Percentiles rank a stretch among this genome's conserved stretches.
These are phyloP conservation scores for Sporobolomyces phaffii DNA, from an alignment of 768 basidiomycete species.

Conservation along the genomic window DNA sequence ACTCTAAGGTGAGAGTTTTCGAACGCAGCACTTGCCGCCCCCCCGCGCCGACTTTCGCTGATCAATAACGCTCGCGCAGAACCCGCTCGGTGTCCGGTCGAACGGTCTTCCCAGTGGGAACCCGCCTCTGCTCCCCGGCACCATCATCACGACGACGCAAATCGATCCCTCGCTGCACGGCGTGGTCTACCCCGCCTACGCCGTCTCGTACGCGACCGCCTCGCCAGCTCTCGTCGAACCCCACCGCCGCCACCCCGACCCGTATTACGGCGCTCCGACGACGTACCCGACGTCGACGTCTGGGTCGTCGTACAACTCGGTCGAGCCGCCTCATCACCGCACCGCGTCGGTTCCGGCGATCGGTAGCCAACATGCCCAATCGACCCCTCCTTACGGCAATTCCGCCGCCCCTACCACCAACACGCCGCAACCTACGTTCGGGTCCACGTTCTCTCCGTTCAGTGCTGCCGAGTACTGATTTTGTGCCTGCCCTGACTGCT, in stretches of 20 bases:
- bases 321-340: conserved; percentile 1
- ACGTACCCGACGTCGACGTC: not conserved
- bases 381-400: not conserved
- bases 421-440: not conserved
- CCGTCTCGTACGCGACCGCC: not conserved
- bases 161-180: not conserved
- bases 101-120: conserved; percentile 22
- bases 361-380: not conserved
- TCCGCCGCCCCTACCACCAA: not conserved
- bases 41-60: too few species aligned
- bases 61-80: conserved; percentile 55
- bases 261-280: conserved; percentile 13
- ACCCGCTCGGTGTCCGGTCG: conserved; percentile 67
- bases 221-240: not conserved
- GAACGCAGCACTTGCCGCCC: too few species aligned
- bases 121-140: not conserved
- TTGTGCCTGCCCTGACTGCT: too few species aligned
- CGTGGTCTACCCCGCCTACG: not conserved
- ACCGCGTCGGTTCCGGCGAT: not conserved
- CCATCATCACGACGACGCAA: not conserved
- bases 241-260: conserved; percentile 31
- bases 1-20: conserved; percentile 61
- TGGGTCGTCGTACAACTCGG: not conserved
- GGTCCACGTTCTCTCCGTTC: conserved; percentile 4
- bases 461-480: conserved; percentile 5